Evolutionary conservation across 192 early-diverging fungal species (phyloP).

Genomic region (Podila verticillata): DNA sequence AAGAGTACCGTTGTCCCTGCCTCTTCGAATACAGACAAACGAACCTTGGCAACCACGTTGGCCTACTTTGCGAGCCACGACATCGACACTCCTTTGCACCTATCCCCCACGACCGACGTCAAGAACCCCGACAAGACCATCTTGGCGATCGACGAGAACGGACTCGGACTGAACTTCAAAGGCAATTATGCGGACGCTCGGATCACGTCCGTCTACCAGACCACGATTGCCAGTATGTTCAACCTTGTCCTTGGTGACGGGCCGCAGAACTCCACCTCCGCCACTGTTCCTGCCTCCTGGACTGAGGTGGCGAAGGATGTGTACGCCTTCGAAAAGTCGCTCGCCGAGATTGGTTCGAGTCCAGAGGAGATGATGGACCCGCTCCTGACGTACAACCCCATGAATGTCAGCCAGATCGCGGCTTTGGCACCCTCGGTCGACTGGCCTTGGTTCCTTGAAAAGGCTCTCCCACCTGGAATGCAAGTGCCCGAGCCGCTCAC

Average conservation of each 20-base stretch:
- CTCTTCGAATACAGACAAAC: background rate
- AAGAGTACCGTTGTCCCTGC: no score
- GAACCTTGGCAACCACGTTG: background rate
- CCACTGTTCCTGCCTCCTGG: conserved; percentile 1
- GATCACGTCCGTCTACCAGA: conserved; percentile 40
- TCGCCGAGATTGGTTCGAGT: conserved; percentile 52
- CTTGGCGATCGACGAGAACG: background rate
- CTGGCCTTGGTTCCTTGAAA: no score
- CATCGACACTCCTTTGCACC: conserved; percentile 40
- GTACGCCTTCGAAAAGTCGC: conserved; percentile 58
- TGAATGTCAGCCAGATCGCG: no score
- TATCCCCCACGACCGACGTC: conserved; percentile 53
- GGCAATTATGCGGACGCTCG: conserved; percentile 61
- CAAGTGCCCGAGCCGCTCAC: no score
- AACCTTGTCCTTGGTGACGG: conserved; percentile 8
- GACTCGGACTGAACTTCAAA: background rate
- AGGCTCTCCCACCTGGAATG: no score
- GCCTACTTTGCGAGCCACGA: background rate
- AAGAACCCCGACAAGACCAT: conserved; percentile 17
- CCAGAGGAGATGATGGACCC: background rate
- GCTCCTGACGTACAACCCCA: background rate
- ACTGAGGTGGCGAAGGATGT: conserved; percentile 40
- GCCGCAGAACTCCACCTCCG: background rate
- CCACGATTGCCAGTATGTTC: conserved; percentile 44
- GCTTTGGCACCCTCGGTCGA: no score